Conservation (phyloP, 1,139 yeast genomes). For the Wickerhamomyces sp. region DNA sequence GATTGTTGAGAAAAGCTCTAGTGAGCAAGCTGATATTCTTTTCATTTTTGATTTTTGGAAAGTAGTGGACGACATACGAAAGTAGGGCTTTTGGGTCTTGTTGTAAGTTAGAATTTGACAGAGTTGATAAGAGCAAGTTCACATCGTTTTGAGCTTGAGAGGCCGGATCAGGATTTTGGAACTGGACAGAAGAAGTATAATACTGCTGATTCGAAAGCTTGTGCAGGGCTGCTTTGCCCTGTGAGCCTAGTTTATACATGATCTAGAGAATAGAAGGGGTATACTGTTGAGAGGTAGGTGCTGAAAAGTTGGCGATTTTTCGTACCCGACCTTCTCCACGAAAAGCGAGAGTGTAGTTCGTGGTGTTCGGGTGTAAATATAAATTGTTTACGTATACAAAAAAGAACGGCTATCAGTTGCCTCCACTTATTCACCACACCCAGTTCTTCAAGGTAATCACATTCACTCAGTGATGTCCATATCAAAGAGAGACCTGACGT, state of each 20-base stretch:
- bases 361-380: too few relatives aligned
- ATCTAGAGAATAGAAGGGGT: background rate
- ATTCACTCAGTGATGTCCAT: conserved; percentile 7
- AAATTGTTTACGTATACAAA: too few relatives aligned
- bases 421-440: too few relatives aligned
- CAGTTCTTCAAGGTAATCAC: too few relatives aligned
- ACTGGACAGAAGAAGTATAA: conserved; percentile 2
- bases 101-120: conserved; percentile 5
- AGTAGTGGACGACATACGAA: conserved; percentile 52
- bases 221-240: conserved; percentile 26
- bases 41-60: conserved; percentile 57
- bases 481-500: conserved; percentile 15
- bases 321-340: background rate
- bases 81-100: conserved; percentile 24
- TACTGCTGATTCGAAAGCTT: conserved; percentile 13
- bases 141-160: conserved; percentile 19
- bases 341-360: too few relatives aligned
- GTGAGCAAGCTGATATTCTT: conserved; percentile 49
- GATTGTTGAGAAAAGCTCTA: conserved; percentile 44
- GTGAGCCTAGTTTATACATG: conserved; percentile 29
- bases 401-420: too few relatives aligned
- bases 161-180: conserved; percentile 3
- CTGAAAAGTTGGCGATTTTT: background rate
- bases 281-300: background rate
- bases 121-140: conserved; percentile 12